Conservation (phyloP, 768 basidiomycete genomes). For the Tylopilus plumbeoviolaceoides region DNA sequence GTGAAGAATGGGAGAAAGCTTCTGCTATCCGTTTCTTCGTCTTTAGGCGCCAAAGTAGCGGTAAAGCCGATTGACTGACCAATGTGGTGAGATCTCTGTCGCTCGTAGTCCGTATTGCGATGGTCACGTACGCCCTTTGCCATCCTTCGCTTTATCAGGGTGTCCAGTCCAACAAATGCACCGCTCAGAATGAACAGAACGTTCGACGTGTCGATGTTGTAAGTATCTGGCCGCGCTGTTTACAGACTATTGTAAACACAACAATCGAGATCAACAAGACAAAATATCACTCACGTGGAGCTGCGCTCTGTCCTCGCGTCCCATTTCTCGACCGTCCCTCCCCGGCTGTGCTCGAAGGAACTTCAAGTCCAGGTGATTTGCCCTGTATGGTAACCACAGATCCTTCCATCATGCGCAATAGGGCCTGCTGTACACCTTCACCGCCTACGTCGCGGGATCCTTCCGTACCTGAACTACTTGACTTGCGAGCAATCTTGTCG, state of each 20-base stretch:
- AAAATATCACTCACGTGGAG: slow-evolving; percentile 17
- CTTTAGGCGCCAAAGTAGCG: slow-evolving; percentile 42
- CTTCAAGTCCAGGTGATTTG: slow-evolving; percentile 52
- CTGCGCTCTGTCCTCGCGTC: slow-evolving; percentile 42
- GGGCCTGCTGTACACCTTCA: slow-evolving; percentile 93
- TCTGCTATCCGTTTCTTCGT: slow-evolving; percentile 35
- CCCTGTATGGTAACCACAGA: slow-evolving; percentile 78
- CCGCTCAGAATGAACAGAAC: slow-evolving; percentile 94
- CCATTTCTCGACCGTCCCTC: slow-evolving; percentile 49
- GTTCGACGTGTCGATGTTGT: slow-evolving; percentile 83
- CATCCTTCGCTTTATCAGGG: slow-evolving; percentile 71
- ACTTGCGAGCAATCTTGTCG: slow-evolving; percentile 83
- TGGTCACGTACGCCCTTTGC: slow-evolving; percentile 71
- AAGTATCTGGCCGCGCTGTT: slow-evolving; percentile 60
- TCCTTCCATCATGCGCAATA: slow-evolving; percentile 93
- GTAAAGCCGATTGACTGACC: slow-evolving; percentile 89
- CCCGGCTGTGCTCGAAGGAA: slow-evolving; percentile 39
- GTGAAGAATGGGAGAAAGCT: slow-evolving; percentile 69
- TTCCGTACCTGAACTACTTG: slow-evolving; percentile 50
- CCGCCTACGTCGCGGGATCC: slow-evolving; percentile 87
- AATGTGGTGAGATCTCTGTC: background rate
- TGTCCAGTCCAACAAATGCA: slow-evolving; percentile 90
- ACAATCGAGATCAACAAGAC: background rate
- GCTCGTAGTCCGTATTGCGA: background rate
- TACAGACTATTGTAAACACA: background rate